Evolutionary conservation across 1,284 basidiomycete genomes (phyloP), one percentile per base, ranked within the genome.

Genomic region (Lignosus rhinocerotis): DNA sequence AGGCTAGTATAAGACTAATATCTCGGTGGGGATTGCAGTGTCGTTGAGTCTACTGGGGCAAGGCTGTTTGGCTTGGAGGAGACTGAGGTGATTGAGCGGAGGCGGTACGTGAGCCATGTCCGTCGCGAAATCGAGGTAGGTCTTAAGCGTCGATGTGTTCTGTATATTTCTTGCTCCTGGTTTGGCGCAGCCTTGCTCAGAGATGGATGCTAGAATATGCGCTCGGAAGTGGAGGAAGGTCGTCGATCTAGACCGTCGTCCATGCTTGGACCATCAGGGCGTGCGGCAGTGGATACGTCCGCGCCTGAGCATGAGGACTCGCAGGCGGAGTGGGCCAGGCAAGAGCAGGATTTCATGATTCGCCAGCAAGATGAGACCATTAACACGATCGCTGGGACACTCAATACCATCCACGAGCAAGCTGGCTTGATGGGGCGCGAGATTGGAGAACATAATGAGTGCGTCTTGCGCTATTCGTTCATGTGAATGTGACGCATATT

Each of bases 341-440:
- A 94, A 71, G 93, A 94, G 69, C 93, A 90, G 71, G 85, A 93
- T 90, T 84, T 94, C 71, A 85, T 96, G 73, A 86, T 96, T 43
- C 82, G 81, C 47, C 84, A 92, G 67, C 94, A 97, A 78, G 94
- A 97, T 69, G 81, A 85, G 48, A 90, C 93, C 0, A 87, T 97
- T 59, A 86, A 89, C 45, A 84, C 88, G 0, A 95, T 97, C 67
- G 84, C 89, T 0, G 93, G 93, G 0, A 94, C 94, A 0, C 72
- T 97, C 43, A 84, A 72, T 55, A 93, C 87, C 1, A 76, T 97
- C 12, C 86, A 89, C 0, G 87, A 92, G 63, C 95, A 97, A 74
- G 94, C 94, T 0, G 91, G 90, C 6, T 76, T 96, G 43, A 96
- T 97, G 83, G 94, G 94, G 0, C 85, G 84, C 52, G 94, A 97